Base-by-base conservation (phyloP, 495 filamentous ascomycete species). In the Baudoinia panamericana region DNA sequence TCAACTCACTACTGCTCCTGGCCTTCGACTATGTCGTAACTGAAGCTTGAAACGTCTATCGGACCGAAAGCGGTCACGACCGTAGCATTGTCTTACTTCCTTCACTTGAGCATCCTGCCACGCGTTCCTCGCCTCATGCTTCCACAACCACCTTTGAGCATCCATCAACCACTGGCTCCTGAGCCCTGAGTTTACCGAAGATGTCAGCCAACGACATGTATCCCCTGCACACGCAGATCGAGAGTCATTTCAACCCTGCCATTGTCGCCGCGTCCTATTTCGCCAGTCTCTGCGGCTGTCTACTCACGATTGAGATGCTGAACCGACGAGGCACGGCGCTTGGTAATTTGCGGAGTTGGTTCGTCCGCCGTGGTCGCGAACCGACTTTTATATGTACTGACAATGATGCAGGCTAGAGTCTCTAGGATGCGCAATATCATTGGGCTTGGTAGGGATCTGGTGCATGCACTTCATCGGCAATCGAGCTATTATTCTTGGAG, bases 401-500 rank as follows among this genome's bases (percentile, higher is more conserved):
- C 20, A 37, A 13, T 13, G 11, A 5, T 48, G 13, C 15, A 87
- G 82, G 70, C 71, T 80, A 47, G 71, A 88, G 4, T 68, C 92
- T 1, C 53, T 76, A 2, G 75, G 70, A 21, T 77, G 82, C 13
- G 74, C 84, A 2, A 63, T 84, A 5, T 69, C 76, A 5, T 84
- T 93, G 78, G 85, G 84, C 1, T 80, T 80, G 0, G 71, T 90
- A 23, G 73, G 80, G n/a, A 85, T 88, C 42, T 82, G 76, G 77
- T 76, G 70, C 45, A 82, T 82, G 78, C 86, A 92, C 54, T 93
- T 76, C 51, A 78, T 93, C 45, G 84, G 82, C 20, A 90, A 92
- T 48, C 70, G 80, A 15, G 84, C 86, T 4, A 80, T 85, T 25
- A 60, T 73, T 12, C 69, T 94, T 16, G 75, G 66, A 21, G 37